phyloP scores from a whole-genome alignment of 768 basidiomycete genomes.

The Mycena polygramma region DNA sequence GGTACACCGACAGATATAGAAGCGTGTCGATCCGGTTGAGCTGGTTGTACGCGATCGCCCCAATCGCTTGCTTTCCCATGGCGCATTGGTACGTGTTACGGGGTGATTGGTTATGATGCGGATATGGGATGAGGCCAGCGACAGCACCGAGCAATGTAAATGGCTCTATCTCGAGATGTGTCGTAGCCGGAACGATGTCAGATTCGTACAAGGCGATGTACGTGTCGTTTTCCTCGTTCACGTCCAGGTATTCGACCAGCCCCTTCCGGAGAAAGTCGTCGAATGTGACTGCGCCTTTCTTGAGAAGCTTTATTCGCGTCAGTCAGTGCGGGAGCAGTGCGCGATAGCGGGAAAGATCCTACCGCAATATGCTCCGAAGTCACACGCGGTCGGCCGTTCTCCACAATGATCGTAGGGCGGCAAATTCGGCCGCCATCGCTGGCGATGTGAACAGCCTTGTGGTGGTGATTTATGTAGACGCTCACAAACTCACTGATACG shows the following conservation, averaged over 20 bases:
- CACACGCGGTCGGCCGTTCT: constrained; percentile 82
- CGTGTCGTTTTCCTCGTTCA: constrained; percentile 99
- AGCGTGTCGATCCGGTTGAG: constrained; percentile 97
- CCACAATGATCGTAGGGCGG: constrained; percentile 97
- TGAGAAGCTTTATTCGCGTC: constrained; percentile 71
- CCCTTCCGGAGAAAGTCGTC: constrained; percentile 95
- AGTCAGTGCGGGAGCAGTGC: constrained; percentile 13
- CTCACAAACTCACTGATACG: constrained; percentile 96
- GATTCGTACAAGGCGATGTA: constrained; percentile 95
- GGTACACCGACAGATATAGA: constrained; percentile 97
- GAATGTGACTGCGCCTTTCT: constrained; percentile 82
- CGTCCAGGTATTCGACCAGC: constrained; percentile 97
- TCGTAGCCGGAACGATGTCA: constrained; percentile 84
- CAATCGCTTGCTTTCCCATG: constrained; percentile 99
- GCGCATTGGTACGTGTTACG: constrained; percentile 99
- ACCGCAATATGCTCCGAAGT: constrained; percentile 85
- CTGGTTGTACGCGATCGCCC: constrained; percentile 98
- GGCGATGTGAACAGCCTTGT: constrained; percentile 94
- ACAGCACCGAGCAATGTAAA: constrained; percentile 98
- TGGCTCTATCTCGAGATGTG: constrained; percentile 98
- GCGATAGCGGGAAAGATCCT: constrained; percentile 42
- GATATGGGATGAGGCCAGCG: constrained; percentile 98
- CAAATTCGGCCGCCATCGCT: constrained; percentile 98
- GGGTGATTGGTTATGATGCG: constrained; percentile 99
- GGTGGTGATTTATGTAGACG: constrained; percentile 96